Evolutionary conservation across 2,329 filamentous ascomycete genomes (phyloP).

Genomic region (Alternaria viburni): DNA sequence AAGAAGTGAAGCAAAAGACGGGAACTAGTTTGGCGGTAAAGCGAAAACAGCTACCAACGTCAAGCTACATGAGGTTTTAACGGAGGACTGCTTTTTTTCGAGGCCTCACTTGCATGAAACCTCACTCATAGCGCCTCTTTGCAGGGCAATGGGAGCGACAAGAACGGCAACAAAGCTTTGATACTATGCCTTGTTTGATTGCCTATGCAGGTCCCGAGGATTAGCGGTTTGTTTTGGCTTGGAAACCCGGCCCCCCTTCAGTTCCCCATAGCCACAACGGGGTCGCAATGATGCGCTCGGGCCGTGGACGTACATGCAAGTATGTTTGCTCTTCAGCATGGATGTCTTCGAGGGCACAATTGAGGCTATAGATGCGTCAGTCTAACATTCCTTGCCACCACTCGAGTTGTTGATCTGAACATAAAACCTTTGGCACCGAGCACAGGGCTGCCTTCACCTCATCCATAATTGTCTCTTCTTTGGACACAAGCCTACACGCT

Average conservation of each 20-base stretch:
- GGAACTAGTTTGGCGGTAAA: neutral
- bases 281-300: neutral
- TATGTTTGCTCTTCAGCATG: conserved; percentile 11
- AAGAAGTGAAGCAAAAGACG: neutral
- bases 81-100: neutral
- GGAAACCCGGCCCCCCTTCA: neutral
- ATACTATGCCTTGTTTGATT: neutral
- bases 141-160: neutral
- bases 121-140: neutral
- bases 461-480: neutral
- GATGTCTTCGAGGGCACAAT: neutral
- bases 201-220: neutral
- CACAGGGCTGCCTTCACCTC: neutral
- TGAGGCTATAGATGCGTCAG: neutral
- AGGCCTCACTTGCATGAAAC: neutral
- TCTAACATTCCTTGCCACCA: neutral
- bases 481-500: neutral
- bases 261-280: neutral
- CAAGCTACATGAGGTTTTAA: neutral
- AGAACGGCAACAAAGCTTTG: conserved; percentile 7
- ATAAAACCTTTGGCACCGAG: neutral
- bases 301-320: neutral
- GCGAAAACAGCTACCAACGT: neutral
- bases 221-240: neutral
- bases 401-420: neutral